These are phyloP conservation scores for Paraconiothyrium sp. DNA, from an alignment of 2,329 filamentous ascomycete genomes.

Conservation along the genomic window DNA sequence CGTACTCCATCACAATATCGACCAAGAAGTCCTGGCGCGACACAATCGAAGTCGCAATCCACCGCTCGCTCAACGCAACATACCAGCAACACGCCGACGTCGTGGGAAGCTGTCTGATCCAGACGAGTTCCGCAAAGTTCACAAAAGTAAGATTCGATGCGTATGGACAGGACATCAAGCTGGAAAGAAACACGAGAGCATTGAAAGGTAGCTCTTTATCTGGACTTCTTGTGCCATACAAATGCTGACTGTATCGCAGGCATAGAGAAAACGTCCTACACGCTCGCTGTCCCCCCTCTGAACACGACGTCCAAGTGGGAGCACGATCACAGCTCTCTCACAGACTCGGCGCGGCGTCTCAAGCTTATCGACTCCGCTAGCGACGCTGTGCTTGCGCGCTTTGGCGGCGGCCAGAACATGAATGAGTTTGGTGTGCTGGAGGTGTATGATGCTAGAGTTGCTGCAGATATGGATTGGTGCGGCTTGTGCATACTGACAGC, in stretches of 20 bases:
- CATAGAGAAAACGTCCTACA: slow-evolving; percentile 19
- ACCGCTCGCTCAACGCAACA: slow-evolving; percentile 19
- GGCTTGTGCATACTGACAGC: slow-evolving; percentile 21
- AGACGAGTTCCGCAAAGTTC: slow-evolving; percentile 16
- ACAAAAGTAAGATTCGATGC: slow-evolving; percentile 17
- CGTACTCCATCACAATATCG: slow-evolving; percentile 21
- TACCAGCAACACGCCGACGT: slow-evolving; percentile 17
- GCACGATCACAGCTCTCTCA: slow-evolving; percentile 18
- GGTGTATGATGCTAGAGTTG: slow-evolving; percentile 18
- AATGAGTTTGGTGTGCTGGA: slow-evolving; percentile 25
- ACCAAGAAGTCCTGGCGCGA: slow-evolving; percentile 18
- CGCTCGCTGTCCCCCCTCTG: slow-evolving; percentile 13
- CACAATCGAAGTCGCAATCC: slow-evolving; percentile 23
- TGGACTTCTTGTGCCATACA: too few relatives aligned
- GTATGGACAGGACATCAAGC: slow-evolving; percentile 19
- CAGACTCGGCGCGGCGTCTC: slow-evolving; percentile 15
- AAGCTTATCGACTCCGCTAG: slow-evolving; percentile 16
- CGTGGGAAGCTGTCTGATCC: slow-evolving; percentile 22
- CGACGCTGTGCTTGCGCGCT: slow-evolving; percentile 16
- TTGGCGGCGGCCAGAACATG: slow-evolving; percentile 18
- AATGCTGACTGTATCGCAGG: neutral
- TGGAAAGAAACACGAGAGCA: slow-evolving; percentile 12
- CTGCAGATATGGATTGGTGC: slow-evolving; percentile 19
- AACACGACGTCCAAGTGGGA: slow-evolving; percentile 15
- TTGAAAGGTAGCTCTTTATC: neutral